Conservation (phyloP, 225 moss, liverwort and hornwort genomes). For the Sphagnum tenellum region DNA sequence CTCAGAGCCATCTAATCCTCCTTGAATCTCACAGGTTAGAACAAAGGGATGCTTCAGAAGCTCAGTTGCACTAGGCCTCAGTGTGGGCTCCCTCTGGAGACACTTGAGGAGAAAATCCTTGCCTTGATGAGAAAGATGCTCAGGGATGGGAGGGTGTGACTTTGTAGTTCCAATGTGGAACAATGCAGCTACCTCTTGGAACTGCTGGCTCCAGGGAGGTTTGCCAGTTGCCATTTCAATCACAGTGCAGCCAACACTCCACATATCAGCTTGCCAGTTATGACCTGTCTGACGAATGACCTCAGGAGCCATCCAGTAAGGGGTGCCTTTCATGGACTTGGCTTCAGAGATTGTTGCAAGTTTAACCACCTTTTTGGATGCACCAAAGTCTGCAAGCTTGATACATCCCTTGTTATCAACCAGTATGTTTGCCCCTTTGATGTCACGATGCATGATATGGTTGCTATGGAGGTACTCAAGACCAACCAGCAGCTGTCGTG, state of each 20-base stretch:
- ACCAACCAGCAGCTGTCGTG: constrained; percentile 81
- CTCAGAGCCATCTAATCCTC: too few relatives aligned
- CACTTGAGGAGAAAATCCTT: constrained; percentile 42
- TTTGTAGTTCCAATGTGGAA: constrained; percentile 52
- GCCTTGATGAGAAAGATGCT: constrained; percentile 22
- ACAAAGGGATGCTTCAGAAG: constrained; percentile 16
- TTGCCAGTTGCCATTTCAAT: constrained; percentile 48
- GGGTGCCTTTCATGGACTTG: constrained; percentile 45
- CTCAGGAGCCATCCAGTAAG: constrained; percentile 48
- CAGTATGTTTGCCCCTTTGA: constrained; percentile 91
- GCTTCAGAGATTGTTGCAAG: constrained; percentile 42
- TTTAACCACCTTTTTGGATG: constrained; percentile 57
- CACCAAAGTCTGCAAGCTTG: constrained; percentile 88
- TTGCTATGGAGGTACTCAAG: constrained; percentile 89
- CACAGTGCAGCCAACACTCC: constrained; percentile 45
- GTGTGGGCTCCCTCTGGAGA: constrained; percentile 44
- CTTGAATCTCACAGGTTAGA: too few relatives aligned
- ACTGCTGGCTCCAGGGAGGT: constrained; percentile 42
- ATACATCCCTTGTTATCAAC: constrained; percentile 96
- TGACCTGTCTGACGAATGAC: constrained; percentile 44
- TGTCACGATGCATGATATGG: constrained; percentile 90
- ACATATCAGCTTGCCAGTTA: constrained; percentile 47
- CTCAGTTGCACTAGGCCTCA: constrained; percentile 39
- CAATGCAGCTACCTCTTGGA: constrained; percentile 15
- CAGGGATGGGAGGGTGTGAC: constrained; percentile 48